Conservation (phyloP, 1,139 yeast genomes). For the Torulaspora pretoriensis region DNA sequence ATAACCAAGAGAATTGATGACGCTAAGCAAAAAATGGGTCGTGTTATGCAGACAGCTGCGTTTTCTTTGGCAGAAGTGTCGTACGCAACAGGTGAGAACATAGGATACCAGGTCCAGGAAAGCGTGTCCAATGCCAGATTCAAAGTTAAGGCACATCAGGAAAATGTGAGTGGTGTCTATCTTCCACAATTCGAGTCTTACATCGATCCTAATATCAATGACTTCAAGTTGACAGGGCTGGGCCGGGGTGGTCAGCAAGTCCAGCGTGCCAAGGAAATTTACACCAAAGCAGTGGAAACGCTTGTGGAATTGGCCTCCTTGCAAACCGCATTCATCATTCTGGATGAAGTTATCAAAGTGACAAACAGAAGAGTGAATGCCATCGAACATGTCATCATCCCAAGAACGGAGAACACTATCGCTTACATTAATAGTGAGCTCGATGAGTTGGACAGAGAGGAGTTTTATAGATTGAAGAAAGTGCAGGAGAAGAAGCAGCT, state of each 20-base stretch:
- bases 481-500: slow-evolving; percentile 91
- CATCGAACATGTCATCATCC: slow-evolving; percentile 95
- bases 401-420: slow-evolving; percentile 95
- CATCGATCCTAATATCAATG: slow-evolving; percentile 80
- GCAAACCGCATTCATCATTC: slow-evolving; percentile 90
- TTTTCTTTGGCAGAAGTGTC: slow-evolving; percentile 95
- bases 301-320: slow-evolving; percentile 91
- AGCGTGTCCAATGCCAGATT: slow-evolving; percentile 87
- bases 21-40: slow-evolving; percentile 93
- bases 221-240: slow-evolving; percentile 91
- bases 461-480: slow-evolving; percentile 91
- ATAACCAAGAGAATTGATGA: slow-evolving; percentile 92
- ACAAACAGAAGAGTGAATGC: slow-evolving; percentile 98
- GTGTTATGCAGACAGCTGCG: slow-evolving; percentile 98
- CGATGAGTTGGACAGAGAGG: slow-evolving; percentile 97
- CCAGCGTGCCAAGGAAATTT: slow-evolving; percentile 87
- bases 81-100: slow-evolving; percentile 94
- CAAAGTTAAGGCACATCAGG: slow-evolving; percentile 87
- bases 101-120: slow-evolving; percentile 93
- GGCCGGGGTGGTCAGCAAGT: slow-evolving; percentile 99
- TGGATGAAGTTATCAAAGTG: slow-evolving; percentile 96
- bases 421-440: slow-evolving; percentile 89
- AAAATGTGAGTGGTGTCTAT: slow-evolving; percentile 92
- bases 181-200: slow-evolving; percentile 88
- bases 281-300: slow-evolving; percentile 93